A percentile compares a stretch with the other conserved stretches of the same genome.
Conservation (phyloP, 768 basidiomycete species). For the Thelephora ganbajun region DNA sequence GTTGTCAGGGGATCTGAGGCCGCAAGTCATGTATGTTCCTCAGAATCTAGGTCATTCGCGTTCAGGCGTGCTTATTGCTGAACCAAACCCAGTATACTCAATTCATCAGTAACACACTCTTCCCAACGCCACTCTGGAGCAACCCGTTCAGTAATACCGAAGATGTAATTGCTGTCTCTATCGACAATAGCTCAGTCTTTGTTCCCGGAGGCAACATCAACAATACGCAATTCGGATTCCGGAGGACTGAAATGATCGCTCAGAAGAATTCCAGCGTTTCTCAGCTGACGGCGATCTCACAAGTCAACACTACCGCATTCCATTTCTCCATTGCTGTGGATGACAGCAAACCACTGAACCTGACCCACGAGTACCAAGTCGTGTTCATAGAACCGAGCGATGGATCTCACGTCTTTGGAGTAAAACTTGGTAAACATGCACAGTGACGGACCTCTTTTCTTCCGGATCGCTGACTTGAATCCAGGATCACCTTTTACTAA, state of each 20-base stretch:
- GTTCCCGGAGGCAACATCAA: conserved; percentile 27
- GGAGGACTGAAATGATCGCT: conserved; percentile 46
- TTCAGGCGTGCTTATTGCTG: not conserved
- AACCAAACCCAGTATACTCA: conserved; percentile 25
- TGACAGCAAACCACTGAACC: conserved; percentile 29
- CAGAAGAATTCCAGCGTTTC: conserved; percentile 25
- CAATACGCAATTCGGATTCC: conserved; percentile 38
- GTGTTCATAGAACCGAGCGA: conserved; percentile 51
- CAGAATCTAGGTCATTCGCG: not conserved
- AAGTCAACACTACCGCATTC: conserved; percentile 31
- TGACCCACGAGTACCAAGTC: conserved; percentile 45
- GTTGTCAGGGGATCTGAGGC: conserved; percentile 40
- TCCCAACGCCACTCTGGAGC: conserved; percentile 40
- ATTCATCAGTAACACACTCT: conserved; percentile 22
- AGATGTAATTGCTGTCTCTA: conserved; percentile 35
- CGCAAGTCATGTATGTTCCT: conserved; percentile 32
- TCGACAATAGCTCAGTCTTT: conserved; percentile 47
- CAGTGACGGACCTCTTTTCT: no score
- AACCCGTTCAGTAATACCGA: conserved; percentile 19
- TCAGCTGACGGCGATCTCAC: conserved; percentile 24
- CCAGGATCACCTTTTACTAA: conserved; percentile 44
- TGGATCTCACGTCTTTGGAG: conserved; percentile 43
- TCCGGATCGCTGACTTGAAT: no score
- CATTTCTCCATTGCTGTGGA: conserved; percentile 35
- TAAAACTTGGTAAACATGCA: conserved; percentile 34